Base-by-base conservation (phyloP, 495 filamentous ascomycete species). In the Staphylotrichum tortipilum region DNA sequence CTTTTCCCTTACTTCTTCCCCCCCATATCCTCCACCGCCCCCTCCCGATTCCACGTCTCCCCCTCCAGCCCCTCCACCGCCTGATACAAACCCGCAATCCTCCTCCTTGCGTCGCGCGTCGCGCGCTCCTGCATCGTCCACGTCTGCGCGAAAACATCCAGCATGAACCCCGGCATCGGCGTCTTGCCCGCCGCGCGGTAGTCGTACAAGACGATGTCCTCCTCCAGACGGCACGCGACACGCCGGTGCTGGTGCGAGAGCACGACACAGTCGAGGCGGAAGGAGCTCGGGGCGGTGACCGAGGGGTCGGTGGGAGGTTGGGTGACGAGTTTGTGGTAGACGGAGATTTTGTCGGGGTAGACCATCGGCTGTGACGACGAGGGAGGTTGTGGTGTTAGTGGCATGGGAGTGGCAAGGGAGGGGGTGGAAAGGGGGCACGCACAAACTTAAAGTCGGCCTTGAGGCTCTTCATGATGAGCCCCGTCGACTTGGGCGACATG, bases 381-480 rank as follows among this genome's bases (percentile, higher is more conserved):
- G n/a, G n/a, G n/a, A n/a, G n/a, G n/a, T n/a, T n/a, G n/a, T n/a
- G 57, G 15, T 44, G 26, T 35, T 39, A 38, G 41, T n/a, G n/a
- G n/a, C n/a, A n/a, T n/a, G n/a, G n/a, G n/a, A n/a, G n/a, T n/a
- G n/a, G n/a, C n/a, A n/a, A n/a, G n/a, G n/a, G n/a, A n/a, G n/a
- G n/a, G n/a, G n/a, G n/a, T n/a, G n/a, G n/a, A n/a, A n/a, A n/a
- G n/a, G n/a, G n/a, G n/a, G n/a, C n/a, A n/a, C n/a, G n/a, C n/a
- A 95, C 89, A 73, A 96, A 94, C 70, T 96, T 96, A 61, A 85
- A 98, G 57, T 95, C 86, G 4, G 84, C 77, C 58, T 79, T 85
- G 43, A 98, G 88, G 45, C 81, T 85, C 58, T 79, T 73, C 59
- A 96, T 64, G 41, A 96, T 95, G 45, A 96, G 55, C 0, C 91